phyloP scores from a whole-genome alignment of 768 basidiomycete genomes.

The Suillus subaureus region DNA sequence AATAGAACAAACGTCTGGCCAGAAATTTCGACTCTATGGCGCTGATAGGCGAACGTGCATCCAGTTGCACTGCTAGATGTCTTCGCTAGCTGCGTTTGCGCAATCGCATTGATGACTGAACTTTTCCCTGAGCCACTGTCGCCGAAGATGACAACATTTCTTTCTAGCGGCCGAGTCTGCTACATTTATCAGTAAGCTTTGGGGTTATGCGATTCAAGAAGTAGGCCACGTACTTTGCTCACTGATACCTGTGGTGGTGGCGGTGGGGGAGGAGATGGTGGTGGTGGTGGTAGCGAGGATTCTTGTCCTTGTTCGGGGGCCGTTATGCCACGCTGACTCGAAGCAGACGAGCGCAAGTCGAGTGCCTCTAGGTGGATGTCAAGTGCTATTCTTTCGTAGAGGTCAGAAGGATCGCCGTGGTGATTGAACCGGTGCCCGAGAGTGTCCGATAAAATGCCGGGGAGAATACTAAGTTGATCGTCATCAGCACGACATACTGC shows the following conservation, averaged over 20 bases:
- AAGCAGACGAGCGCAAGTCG: background rate
- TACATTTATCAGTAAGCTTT: background rate
- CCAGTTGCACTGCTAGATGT: conserved; percentile 3
- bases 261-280: background rate
- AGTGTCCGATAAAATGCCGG: background rate
- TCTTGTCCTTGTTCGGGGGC: background rate
- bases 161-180: background rate
- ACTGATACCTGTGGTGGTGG: background rate
- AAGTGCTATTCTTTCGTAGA: background rate
- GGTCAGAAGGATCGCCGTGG: background rate
- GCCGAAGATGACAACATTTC: background rate
- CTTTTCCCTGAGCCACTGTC: background rate
- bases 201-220: background rate
- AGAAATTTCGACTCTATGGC: conserved; percentile 9
- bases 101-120: background rate
- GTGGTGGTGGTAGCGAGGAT: background rate
- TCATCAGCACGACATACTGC: background rate
- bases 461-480: background rate
- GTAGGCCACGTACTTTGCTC: background rate
- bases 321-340: background rate
- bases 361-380: background rate
- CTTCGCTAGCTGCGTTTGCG: background rate
- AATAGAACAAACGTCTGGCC: conserved; percentile 20
- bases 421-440: background rate
- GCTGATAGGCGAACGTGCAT: conserved; percentile 21